These are phyloP conservation scores for Lentinula aciculospora DNA, from an alignment of 768 basidiomycete species.

Conservation along the genomic window DNA sequence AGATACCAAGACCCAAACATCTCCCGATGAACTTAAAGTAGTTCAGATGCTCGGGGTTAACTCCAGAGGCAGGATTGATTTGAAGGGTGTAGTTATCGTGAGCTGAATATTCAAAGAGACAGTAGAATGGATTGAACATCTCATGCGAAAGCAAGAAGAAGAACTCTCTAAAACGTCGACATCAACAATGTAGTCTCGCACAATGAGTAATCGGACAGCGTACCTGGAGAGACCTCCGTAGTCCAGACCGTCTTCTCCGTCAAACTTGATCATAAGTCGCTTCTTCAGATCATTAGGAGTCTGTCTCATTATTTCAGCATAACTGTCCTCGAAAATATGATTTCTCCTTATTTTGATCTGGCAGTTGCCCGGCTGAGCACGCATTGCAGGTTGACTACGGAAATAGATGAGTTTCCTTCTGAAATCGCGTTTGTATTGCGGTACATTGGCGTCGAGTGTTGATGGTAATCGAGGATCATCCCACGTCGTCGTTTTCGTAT, in stretches of 20 bases:
- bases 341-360: constrained; percentile 98
- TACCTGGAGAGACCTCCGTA: constrained; percentile 97
- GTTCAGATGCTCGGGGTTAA: constrained; percentile 98
- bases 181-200: neutral
- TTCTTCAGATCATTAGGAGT: constrained; percentile 98
- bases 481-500: constrained; percentile 99
- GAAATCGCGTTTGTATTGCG: constrained; percentile 99
- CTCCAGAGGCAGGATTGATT: constrained; percentile 96
- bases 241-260: constrained; percentile 97
- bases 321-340: constrained; percentile 98
- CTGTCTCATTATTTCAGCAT: constrained; percentile 99
- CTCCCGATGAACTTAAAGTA: constrained; percentile 99
- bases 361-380: constrained; percentile 97
- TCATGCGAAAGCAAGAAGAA: constrained; percentile 99
- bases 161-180: constrained; percentile 70
- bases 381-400: constrained; percentile 96
- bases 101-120: constrained; percentile 98
- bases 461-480: constrained; percentile 97
- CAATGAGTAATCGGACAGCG: constrained; percentile 15
- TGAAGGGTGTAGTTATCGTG: constrained; percentile 99
- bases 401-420: constrained; percentile 99
- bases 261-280: constrained; percentile 99
- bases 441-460: constrained; percentile 92
- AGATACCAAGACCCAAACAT: constrained; percentile 92
- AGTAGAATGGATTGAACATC: constrained; percentile 99